phyloP scores from a whole-genome alignment of 768 basidiomycete species.

The Lactifluus pinguis region DNA sequence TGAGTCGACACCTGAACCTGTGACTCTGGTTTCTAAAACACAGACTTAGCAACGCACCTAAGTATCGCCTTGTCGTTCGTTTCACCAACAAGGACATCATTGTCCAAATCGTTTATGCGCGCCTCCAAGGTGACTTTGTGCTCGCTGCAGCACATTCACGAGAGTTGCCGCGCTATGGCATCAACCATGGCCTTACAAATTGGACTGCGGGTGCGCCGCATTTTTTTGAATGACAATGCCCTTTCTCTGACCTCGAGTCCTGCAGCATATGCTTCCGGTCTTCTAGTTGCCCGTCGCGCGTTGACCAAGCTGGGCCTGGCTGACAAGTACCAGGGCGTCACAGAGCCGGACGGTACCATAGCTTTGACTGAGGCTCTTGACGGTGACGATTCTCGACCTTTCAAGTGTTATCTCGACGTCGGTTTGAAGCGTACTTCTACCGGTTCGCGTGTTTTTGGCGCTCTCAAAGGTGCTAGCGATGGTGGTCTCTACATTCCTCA shows the following conservation, averaged over 20 bases:
- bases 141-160: conserved; percentile 79
- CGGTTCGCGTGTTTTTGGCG: conserved; percentile 94
- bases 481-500: conserved; percentile 98
- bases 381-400: conserved; percentile 92
- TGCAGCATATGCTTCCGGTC: conserved; percentile 91
- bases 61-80: conserved; percentile 97
- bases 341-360: conserved; percentile 84
- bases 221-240: neutral
- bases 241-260: neutral
- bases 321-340: conserved; percentile 94
- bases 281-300: conserved; percentile 90
- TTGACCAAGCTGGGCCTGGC: conserved; percentile 91
- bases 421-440: conserved; percentile 97
- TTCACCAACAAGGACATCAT: conserved; percentile 98
- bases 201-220: conserved; percentile 75
- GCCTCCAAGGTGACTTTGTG: conserved; percentile 94
- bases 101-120: conserved; percentile 92
- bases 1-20: conserved; percentile 29
- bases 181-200: conserved; percentile 97
- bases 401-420: conserved; percentile 98
- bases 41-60: conserved; percentile 72
- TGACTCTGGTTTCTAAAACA: neutral
- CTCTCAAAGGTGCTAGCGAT: conserved; percentile 96
- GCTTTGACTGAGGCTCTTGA: conserved; percentile 77
- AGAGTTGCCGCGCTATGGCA: conserved; percentile 93